phyloP scores from a whole-genome alignment of 75 land plant species.

The Ceratopteris richardii region DNA sequence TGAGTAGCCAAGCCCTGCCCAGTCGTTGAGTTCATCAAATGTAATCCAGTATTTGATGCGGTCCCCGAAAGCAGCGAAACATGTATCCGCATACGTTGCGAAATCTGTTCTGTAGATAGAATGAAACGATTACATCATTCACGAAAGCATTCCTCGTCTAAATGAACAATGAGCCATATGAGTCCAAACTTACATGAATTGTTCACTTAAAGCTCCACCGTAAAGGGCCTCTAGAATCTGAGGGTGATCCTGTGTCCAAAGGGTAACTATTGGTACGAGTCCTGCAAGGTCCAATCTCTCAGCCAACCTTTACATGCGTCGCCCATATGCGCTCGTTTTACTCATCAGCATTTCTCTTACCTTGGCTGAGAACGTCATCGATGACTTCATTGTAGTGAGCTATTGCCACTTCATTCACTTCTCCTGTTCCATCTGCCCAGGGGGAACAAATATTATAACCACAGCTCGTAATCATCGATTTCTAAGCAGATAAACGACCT shows the following conservation, averaged over 20 bases:
- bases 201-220: background rate
- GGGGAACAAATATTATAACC: no score
- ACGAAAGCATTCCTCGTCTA: no score
- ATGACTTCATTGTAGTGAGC: conserved; percentile 21
- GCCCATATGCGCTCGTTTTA: no score
- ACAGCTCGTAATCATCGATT: no score
- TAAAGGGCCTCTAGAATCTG: background rate
- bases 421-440: conserved; percentile 16
- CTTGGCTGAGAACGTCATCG: conserved; percentile 10
- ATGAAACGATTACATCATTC: no score
- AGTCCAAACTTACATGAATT: conserved; percentile 4
- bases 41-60: conserved; percentile 39
- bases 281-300: no score
- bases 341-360: no score
- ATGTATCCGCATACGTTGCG: conserved; percentile 22
- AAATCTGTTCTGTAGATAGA: conserved; percentile 25
- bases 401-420: conserved; percentile 15
- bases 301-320: no score
- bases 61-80: no score
- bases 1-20: conserved; percentile 13
- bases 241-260: conserved; percentile 6
- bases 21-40: conserved; percentile 31
- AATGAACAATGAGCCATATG: no score
- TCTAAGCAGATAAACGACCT: no score
- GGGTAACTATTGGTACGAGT: background rate